Evolutionary conservation across 1,139 yeast species (phyloP).

Genomic region (Suhomyces bolitotheri): DNA sequence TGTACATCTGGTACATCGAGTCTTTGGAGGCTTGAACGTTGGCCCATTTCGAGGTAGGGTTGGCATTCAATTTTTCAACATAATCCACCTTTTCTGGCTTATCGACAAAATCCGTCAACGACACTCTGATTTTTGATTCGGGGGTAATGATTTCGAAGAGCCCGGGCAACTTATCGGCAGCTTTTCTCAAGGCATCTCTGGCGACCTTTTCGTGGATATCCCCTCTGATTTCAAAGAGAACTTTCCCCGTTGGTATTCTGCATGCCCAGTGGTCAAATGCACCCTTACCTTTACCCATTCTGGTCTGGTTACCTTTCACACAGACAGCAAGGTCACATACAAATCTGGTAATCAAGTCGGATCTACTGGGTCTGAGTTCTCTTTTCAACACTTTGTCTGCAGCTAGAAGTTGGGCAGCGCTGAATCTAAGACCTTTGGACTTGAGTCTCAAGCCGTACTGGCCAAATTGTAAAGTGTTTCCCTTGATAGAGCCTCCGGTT

Average conservation of each 20-base stretch:
- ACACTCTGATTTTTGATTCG: constrained; percentile 69
- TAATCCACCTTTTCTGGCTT: constrained; percentile 53
- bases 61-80: constrained; percentile 52
- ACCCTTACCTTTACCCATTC: constrained; percentile 99
- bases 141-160: constrained; percentile 79
- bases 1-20: constrained; percentile 51
- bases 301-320: constrained; percentile 95
- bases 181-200: constrained; percentile 87
- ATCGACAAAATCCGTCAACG: constrained; percentile 52
- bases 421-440: constrained; percentile 79
- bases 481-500: constrained; percentile 91
- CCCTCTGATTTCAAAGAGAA: constrained; percentile 81
- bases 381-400: constrained; percentile 87
- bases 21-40: constrained; percentile 52
- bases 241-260: constrained; percentile 93
- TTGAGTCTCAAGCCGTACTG: constrained; percentile 83
- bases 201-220: constrained; percentile 87
- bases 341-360: constrained; percentile 74
- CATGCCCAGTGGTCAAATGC: constrained; percentile 97
- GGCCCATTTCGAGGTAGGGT: constrained; percentile 66
- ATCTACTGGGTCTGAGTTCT: constrained; percentile 72
- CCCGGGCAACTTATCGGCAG: constrained; percentile 92
- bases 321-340: constrained; percentile 89
- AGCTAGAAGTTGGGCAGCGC: constrained; percentile 88
- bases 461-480: constrained; percentile 80